These are phyloP conservation scores for Pichia nakasei DNA, from an alignment of 805 yeast genomes.

Conservation along the genomic window DNA sequence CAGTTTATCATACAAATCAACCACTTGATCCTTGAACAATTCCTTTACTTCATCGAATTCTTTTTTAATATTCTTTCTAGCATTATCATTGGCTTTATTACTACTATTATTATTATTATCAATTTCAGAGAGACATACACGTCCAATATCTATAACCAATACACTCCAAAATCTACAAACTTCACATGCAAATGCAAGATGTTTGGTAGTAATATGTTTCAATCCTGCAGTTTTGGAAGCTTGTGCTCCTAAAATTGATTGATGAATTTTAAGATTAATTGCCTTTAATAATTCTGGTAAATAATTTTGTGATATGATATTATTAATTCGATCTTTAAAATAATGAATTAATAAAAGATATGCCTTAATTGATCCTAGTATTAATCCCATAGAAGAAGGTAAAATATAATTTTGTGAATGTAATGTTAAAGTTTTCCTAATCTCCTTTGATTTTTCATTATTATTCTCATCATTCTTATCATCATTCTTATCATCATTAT, in stretches of 20 bases:
- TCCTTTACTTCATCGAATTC: conserved; percentile 33
- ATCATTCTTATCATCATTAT: conserved; percentile 16
- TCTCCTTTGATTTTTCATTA: background rate
- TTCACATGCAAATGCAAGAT: conserved; percentile 60
- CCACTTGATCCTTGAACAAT: conserved; percentile 49
- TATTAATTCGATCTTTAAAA: conserved; percentile 9
- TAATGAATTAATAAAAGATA: conserved; percentile 38
- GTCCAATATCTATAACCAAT: conserved; percentile 11
- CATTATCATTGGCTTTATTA: conserved; percentile 15
- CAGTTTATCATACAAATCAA: conserved; percentile 52
- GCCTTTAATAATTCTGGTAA: conserved; percentile 36
- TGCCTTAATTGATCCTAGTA: conserved; percentile 37
- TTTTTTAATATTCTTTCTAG: conserved; percentile 22
- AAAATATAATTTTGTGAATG: conserved; percentile 51
- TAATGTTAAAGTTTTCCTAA: conserved; percentile 31
- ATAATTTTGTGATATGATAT: conserved; percentile 29
- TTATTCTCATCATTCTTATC: conserved; percentile 1
- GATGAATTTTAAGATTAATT: conserved; percentile 45
- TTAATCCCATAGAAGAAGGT: conserved; percentile 37
- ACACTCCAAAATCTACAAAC: conserved; percentile 42
- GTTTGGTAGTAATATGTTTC: conserved; percentile 65
- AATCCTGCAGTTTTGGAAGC: conserved; percentile 69
- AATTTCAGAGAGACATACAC: conserved; percentile 18
- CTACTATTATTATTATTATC: conserved; percentile 2
- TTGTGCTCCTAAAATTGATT: conserved; percentile 63